A percentile compares a stretch with the other conserved stretches of the same genome.
Evolutionary conservation across 441 rosid genomes (phyloP).

Genomic region (Syzygium malaccense): DNA sequence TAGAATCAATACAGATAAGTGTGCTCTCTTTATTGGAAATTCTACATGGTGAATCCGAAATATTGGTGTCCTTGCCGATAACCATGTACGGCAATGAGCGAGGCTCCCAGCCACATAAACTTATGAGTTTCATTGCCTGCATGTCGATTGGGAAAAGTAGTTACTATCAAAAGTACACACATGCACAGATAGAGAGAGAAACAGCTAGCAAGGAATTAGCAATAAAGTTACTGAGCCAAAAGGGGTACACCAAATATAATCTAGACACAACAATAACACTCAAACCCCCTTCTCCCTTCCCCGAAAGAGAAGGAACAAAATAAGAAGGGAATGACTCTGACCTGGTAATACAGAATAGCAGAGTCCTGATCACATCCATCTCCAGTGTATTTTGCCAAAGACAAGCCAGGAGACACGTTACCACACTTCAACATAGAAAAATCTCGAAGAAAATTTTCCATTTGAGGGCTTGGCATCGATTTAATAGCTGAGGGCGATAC

Average conservation of each 20-base stretch:
- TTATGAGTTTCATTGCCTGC: slow-evolving; percentile 76
- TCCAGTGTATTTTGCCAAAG: slow-evolving; percentile 23
- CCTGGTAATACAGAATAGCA: slow-evolving; percentile 66
- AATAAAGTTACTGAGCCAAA: neutral
- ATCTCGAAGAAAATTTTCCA: slow-evolving; percentile 47
- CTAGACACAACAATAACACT: neutral
- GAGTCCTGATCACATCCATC: slow-evolving; percentile 28
- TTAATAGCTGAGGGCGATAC: slow-evolving; percentile 65
- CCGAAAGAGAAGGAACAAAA: neutral
- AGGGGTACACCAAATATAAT: neutral
- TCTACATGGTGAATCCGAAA: slow-evolving; percentile 28
- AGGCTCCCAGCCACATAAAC: slow-evolving; percentile 97
- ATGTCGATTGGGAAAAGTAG: slow-evolving; percentile 10
- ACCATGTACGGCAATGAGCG: slow-evolving; percentile 71
- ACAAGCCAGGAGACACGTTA: slow-evolving; percentile 1
- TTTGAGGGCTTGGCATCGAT: slow-evolving; percentile 54
- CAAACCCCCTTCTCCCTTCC: neutral
- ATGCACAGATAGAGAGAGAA: neutral
- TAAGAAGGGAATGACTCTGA: slow-evolving; percentile 9
- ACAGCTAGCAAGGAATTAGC: neutral
- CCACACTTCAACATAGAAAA: slow-evolving; percentile 12
- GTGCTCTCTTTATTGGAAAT: slow-evolving; percentile 30
- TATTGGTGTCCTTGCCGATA: slow-evolving; percentile 31
- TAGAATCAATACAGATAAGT: slow-evolving; percentile 18
- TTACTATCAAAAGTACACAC: slow-evolving; percentile 8